Evolutionary conservation across 2,329 filamentous ascomycete genomes (phyloP).

Genomic region (Pseudocercospora macadamiae): DNA sequence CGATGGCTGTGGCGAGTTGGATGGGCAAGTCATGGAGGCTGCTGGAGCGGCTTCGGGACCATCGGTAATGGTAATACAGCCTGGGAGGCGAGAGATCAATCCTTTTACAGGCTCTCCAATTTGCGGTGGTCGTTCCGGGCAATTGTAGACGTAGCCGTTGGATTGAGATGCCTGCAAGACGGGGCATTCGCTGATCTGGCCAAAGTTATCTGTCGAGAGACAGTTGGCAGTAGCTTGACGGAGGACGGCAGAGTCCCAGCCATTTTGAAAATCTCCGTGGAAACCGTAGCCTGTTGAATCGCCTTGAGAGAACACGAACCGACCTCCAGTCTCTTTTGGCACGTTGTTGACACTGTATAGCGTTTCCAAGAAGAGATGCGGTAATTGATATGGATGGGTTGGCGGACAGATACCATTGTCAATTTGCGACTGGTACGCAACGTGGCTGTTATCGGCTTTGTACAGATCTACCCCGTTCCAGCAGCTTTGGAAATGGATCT

Average conservation of each 20-base stretch:
- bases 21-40: constrained; percentile 35
- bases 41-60: constrained; percentile 36
- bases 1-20: constrained; percentile 25
- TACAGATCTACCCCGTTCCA: constrained; percentile 43
- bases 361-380: constrained; percentile 48
- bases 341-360: constrained; percentile 41
- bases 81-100: constrained; percentile 37
- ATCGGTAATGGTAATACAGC: constrained; percentile 38
- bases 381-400: constrained; percentile 41
- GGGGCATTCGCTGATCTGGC: constrained; percentile 41
- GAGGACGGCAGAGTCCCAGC: constrained; percentile 49
- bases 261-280: constrained; percentile 59
- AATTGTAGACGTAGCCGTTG: constrained; percentile 33
- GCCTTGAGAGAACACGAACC: constrained; percentile 52
- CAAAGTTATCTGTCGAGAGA: constrained; percentile 39
- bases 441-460: constrained; percentile 45
- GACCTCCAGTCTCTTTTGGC: constrained; percentile 39
- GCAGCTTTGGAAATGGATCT: constrained; percentile 44
- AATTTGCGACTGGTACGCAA: constrained; percentile 43
- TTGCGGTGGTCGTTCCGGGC: constrained; percentile 36
- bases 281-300: constrained; percentile 57
- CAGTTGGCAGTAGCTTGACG: constrained; percentile 43
- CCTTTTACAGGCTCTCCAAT: constrained; percentile 37
- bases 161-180: constrained; percentile 36
- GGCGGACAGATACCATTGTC: constrained; percentile 49